Percentiles rank a stretch among this genome's conserved stretches.
Evolutionary conservation across 2,329 filamentous ascomycete species (phyloP).

Genomic region (Venturia oleaginea): DNA sequence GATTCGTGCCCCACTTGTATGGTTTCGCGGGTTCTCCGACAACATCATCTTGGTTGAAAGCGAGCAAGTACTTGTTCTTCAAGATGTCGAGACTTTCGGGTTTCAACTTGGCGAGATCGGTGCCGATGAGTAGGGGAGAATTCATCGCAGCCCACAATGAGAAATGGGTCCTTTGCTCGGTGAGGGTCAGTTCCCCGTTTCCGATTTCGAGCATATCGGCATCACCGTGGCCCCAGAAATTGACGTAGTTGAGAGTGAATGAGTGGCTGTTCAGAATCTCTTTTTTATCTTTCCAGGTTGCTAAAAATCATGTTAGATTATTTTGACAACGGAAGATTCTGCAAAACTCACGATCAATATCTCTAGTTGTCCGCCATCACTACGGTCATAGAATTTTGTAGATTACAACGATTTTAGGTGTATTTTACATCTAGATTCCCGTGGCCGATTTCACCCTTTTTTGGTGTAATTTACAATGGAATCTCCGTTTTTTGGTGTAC

Average conservation of each 20-base stretch:
- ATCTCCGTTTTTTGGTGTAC: too few relatives aligned
- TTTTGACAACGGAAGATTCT: background rate
- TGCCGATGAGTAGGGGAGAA: constrained; percentile 40
- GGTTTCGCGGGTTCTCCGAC: constrained; percentile 25
- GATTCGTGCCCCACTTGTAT: constrained; percentile 40
- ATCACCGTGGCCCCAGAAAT: constrained; percentile 31
- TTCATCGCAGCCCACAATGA: constrained; percentile 40
- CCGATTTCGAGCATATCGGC: constrained; percentile 35
- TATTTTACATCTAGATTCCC: too few relatives aligned
- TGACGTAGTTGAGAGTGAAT: constrained; percentile 26
- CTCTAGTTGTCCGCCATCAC: background rate
- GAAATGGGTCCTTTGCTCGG: constrained; percentile 36
- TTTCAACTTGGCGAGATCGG: constrained; percentile 32
- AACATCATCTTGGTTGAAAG: constrained; percentile 38
- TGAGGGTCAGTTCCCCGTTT: constrained; percentile 31
- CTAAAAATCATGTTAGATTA: background rate
- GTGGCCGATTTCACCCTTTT: too few relatives aligned
- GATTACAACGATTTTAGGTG: too few relatives aligned
- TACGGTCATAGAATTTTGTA: too few relatives aligned
- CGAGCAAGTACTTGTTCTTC: constrained; percentile 39
- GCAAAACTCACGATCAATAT: background rate
- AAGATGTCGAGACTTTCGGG: constrained; percentile 35
- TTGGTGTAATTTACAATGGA: too few relatives aligned
- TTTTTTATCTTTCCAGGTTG: constrained; percentile 18
- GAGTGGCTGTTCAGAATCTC: constrained; percentile 30